Percentiles rank a stretch among this genome's conserved stretches.
Conservation (phyloP, 2,329 filamentous ascomycete species). For the Byssochlamys sp. region DNA sequence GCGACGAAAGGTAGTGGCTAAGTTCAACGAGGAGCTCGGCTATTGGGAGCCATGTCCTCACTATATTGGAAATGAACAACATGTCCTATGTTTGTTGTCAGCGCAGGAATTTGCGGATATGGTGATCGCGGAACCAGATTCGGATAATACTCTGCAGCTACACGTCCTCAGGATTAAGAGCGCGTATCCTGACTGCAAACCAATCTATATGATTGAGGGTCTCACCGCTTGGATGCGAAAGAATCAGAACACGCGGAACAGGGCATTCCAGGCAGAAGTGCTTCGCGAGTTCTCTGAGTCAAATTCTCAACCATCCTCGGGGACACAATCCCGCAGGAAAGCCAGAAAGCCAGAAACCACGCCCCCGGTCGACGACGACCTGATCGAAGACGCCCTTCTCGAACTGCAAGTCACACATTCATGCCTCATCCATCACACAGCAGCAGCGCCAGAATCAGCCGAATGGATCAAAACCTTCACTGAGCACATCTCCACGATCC, state of each 20-base stretch:
- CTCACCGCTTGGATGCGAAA: conserved; percentile 57
- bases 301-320: conserved; percentile 16
- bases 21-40: conserved; percentile 51
- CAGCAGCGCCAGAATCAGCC: conserved; percentile 52
- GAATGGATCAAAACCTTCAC: conserved; percentile 66
- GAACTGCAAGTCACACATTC: conserved; percentile 59
- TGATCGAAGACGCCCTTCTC: conserved; percentile 61
- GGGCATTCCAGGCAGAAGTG: conserved; percentile 58
- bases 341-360: conserved; percentile 32
- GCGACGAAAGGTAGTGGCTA: conserved; percentile 57
- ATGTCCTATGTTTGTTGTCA: conserved; percentile 52
- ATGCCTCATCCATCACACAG: conserved; percentile 61
- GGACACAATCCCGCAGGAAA: conserved; percentile 21
- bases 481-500: conserved; percentile 66
- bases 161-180: conserved; percentile 50
- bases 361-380: conserved; percentile 55
- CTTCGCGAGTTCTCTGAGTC: conserved; percentile 38
- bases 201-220: conserved; percentile 66
- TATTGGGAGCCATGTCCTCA: conserved; percentile 55
- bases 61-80: conserved; percentile 46
- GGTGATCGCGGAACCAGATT: conserved; percentile 31
- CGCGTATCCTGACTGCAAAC: conserved; percentile 43
- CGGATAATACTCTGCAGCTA: conserved; percentile 43
- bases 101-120: conserved; percentile 59
- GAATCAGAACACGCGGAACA: conserved; percentile 57